Base-by-base conservation (phyloP, 148 eudicot species). In the Polygonum maritimum region DNA sequence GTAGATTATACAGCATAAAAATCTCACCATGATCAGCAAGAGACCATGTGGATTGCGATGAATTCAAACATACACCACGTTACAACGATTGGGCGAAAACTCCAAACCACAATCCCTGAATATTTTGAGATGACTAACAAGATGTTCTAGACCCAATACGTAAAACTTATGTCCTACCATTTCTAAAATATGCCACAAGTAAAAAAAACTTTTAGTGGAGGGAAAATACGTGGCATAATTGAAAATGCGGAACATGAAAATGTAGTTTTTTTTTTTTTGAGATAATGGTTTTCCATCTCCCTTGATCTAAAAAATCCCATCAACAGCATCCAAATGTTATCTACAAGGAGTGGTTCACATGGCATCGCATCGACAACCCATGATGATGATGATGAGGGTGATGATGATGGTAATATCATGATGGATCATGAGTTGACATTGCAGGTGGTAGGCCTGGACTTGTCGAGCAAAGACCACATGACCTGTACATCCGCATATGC, bases 381-480 rank as follows among this genome's bases (percentile, higher is more conserved):
- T n/a, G 26, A 14, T n/a, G 60, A n/a, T n/a, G n/a, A 54, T n/a
- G 57, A 16, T 16, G 18, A 3, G 3, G 60, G 11, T 60, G 33
- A 58, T 58, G 35, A 58, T 58, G 65, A 58, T 58, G 65, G 8
- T 48, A 14, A 14, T 14, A 6, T 62, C 14, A 62, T 21, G 45
- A 54, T 54, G n/a, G 12, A 73, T 86, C 82, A 86, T 67, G 85
- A 80, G 71, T 81, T 69, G 69, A 84, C 44, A 38, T 79, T 73
- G 81, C 82, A 84, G 14, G 83, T 16, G 80, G 74, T 77, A 48
- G 86, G n/a, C 44, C 82, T 86, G 77, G 97, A 87, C 86, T 92
- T 90, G 80, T 90, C 97, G 75, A 92, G 75, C 81, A 92, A 89
- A 19, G 95, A 90, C 97, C 97, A 92, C 97, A 90, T 92, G 36